Evolutionary conservation across 441 rosid genomes (phyloP).

Genomic region (Lepidium campestre): DNA sequence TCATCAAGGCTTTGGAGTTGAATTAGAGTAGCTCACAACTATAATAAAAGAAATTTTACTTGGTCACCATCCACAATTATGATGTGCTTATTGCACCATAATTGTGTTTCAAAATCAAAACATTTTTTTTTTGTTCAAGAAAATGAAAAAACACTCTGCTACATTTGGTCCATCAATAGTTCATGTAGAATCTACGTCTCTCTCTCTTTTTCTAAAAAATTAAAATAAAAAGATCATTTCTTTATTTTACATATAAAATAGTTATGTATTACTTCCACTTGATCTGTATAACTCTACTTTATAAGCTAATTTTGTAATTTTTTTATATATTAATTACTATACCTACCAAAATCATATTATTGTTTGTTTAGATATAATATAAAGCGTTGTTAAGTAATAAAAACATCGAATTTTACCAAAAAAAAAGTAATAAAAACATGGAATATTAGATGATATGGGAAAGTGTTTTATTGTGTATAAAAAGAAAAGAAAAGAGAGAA

Average conservation of each 20-base stretch:
- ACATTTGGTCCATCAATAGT: neutral
- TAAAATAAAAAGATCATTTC: neutral
- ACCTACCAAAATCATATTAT: too few species aligned
- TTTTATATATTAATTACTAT: too few species aligned
- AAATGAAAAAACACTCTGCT: neutral
- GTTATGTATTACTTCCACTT: neutral
- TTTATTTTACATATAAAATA: neutral
- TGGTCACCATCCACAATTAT: neutral
- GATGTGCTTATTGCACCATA: neutral
- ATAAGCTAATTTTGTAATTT: too few species aligned
- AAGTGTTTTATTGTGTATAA: conserved; percentile 10
- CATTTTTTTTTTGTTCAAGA: neutral
- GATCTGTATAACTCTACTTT: too few species aligned
- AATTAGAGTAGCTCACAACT: neutral
- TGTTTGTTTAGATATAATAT: too few species aligned
- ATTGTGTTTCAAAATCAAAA: neutral
- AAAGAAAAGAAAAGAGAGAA: conserved; percentile 15
- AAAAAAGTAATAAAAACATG: neutral
- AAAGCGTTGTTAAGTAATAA: too few species aligned
- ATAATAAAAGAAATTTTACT: neutral
- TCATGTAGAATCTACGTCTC: neutral
- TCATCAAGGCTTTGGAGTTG: neutral
- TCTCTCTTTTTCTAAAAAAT: neutral
- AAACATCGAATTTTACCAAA: too few species aligned
- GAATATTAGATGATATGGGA: conserved; percentile 1